Conservation (phyloP, 805 yeast genomes). For the Barnettozyma wickerhamii region DNA sequence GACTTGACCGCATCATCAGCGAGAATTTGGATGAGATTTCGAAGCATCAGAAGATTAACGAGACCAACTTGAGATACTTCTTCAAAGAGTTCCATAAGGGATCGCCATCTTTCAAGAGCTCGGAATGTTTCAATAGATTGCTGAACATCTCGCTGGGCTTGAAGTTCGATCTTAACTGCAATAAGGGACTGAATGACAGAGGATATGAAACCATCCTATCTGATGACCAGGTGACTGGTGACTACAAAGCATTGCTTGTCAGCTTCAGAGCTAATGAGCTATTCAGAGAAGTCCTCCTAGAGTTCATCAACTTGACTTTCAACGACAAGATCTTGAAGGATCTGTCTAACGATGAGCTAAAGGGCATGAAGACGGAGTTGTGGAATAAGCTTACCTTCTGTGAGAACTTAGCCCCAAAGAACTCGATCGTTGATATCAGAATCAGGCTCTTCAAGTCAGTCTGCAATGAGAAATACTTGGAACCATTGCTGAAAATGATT, state of each 20-base stretch:
- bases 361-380: slow-evolving; percentile 23
- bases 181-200: slow-evolving; percentile 21
- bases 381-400: slow-evolving; percentile 22
- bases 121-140: slow-evolving; percentile 25
- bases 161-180: slow-evolving; percentile 19
- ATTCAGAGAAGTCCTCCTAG: slow-evolving; percentile 24
- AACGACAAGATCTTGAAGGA: slow-evolving; percentile 12
- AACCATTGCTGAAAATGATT: slow-evolving; percentile 15
- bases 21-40: slow-evolving; percentile 18
- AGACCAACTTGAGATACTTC: slow-evolving; percentile 21
- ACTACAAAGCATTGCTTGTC: slow-evolving; percentile 21
- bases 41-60: slow-evolving; percentile 19
- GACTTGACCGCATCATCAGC: slow-evolving; percentile 13
- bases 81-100: slow-evolving; percentile 21
- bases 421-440: slow-evolving; percentile 26
- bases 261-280: slow-evolving; percentile 29
- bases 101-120: slow-evolving; percentile 7
- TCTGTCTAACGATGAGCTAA: slow-evolving; percentile 20
- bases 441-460: slow-evolving; percentile 26
- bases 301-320: slow-evolving; percentile 23
- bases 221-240: slow-evolving; percentile 21
- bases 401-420: slow-evolving; percentile 23
- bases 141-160: slow-evolving; percentile 18
- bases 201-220: slow-evolving; percentile 22
- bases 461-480: slow-evolving; percentile 25